Base-by-base conservation (phyloP, 257 asterid species). In the Anisodus acutangulus region DNA sequence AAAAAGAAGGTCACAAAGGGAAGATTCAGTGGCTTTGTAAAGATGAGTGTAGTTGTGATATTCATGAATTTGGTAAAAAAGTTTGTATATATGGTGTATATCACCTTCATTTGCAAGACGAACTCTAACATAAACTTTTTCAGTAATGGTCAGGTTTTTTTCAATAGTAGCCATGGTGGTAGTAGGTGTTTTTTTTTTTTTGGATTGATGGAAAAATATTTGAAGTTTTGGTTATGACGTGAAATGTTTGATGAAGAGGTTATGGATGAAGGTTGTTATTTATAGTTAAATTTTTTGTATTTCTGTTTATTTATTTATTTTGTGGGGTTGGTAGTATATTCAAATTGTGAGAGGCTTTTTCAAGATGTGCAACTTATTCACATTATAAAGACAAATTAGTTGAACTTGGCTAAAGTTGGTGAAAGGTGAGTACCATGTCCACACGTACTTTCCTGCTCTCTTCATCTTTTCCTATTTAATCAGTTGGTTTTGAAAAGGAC, bases 11-110 rank as follows among this genome's bases (percentile, higher is more conserved):
- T 82, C 39, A 57, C 67, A 82, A 19, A 82, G 78, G 2, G 85
- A 82, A 4, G 76, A 70, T 72, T 82, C 85, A 31, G 79, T 82
- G 0, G 78, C 85, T 82, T 82, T 82, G 67, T 82, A 82, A 0
- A 82, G 80, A 58, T 82, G 85, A 8, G 85, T 82, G 53, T 49
- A 26, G 4, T 57, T 67, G 0, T 82, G 85, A 59, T 82, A 82
- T 17, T 82, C 66, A 17, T 82, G 85, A 59, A 82, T 82, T 67
- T 82, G 85, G 67, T 35, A 82, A 53, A 82, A 82, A 3, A 82
- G 68, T 17, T 82, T 82, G 85, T 82, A 67, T 26, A 82, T 67
- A 82, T 82, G 85, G 2, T 41, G n/a, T 4, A 82, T 57, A 43
- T 82, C 85, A 72, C 51, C 55, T 67, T 67, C 79, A 37, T 49